Evolutionary conservation across 1,284 basidiomycete species (phyloP).

Genomic region (Filobasidium uniguttulatum): DNA sequence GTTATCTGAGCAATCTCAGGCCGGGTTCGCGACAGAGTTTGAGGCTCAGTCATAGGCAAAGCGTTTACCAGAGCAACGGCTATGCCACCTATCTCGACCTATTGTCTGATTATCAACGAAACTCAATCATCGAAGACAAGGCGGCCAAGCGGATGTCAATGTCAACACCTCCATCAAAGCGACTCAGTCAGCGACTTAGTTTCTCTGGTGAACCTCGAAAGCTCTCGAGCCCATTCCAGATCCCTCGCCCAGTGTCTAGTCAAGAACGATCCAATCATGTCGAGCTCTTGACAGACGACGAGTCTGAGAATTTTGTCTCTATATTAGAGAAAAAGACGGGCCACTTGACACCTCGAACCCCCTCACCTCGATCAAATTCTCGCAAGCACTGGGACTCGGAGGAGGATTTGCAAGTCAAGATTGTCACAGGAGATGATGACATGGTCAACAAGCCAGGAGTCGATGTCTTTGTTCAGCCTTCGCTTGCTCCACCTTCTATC

Average conservation of each 20-base stretch:
- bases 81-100: conserved; percentile 20
- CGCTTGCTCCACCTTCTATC: conserved; percentile 28
- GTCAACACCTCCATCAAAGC: conserved; percentile 5
- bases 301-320: background rate
- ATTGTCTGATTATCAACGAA: conserved; percentile 24
- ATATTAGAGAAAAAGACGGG: background rate
- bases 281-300: background rate
- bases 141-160: conserved; percentile 5
- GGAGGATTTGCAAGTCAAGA: background rate
- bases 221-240: background rate
- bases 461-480: conserved; percentile 10
- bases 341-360: background rate
- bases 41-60: background rate
- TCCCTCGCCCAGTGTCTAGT: background rate
- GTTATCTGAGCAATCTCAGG: background rate
- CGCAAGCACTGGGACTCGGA: background rate
- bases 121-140: conserved; percentile 10
- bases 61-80: conserved; percentile 1
- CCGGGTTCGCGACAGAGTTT: background rate
- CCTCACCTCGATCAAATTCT: background rate
- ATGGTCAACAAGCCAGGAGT: background rate
- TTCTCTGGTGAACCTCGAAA: background rate
- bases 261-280: too few species aligned
- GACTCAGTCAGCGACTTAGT: background rate
- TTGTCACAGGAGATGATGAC: too few species aligned